Percentiles rank a stretch among this genome's conserved stretches.
These are phyloP conservation scores for Solanum sparsipilum DNA, from an alignment of 257 asterid species.

Conservation along the genomic window DNA sequence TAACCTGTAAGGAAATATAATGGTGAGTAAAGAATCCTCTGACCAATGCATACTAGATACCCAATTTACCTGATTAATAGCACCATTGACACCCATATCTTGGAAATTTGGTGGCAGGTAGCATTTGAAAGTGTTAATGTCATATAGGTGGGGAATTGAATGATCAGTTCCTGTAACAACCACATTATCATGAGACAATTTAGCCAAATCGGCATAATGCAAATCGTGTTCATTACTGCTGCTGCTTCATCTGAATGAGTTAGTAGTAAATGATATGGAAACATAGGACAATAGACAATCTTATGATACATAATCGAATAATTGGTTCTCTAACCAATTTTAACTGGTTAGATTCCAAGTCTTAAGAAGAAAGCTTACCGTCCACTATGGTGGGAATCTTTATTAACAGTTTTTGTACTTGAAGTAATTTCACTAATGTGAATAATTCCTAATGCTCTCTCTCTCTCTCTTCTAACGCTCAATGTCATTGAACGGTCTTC, in stretches of 20 bases:
- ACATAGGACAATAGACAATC: background rate
- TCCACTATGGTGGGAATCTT: background rate
- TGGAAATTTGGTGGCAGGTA: slow-evolving; percentile 58
- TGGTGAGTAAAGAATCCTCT: background rate
- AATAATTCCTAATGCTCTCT: background rate
- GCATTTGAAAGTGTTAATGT: slow-evolving; percentile 75
- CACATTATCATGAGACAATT: background rate
- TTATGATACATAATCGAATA: background rate
- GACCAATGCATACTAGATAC: background rate
- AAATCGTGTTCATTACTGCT: background rate
- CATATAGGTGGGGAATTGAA: slow-evolving; percentile 66
- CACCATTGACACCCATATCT: slow-evolving; percentile 51
- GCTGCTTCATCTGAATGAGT: background rate
- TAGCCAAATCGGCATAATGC: background rate
- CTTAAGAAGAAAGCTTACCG: background rate
- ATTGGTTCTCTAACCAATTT: background rate
- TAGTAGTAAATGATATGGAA: background rate
- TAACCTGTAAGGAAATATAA: slow-evolving; percentile 32
- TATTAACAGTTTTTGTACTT: background rate
- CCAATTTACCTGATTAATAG: slow-evolving; percentile 62
- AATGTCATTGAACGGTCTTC: background rate
- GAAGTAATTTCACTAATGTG: background rate
- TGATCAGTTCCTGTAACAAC: slow-evolving; percentile 71
- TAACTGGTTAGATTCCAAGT: background rate
- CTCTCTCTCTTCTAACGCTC: background rate